phyloP scores from a whole-genome alignment of 768 basidiomycete species.

The Cantharellus anzutake region DNA sequence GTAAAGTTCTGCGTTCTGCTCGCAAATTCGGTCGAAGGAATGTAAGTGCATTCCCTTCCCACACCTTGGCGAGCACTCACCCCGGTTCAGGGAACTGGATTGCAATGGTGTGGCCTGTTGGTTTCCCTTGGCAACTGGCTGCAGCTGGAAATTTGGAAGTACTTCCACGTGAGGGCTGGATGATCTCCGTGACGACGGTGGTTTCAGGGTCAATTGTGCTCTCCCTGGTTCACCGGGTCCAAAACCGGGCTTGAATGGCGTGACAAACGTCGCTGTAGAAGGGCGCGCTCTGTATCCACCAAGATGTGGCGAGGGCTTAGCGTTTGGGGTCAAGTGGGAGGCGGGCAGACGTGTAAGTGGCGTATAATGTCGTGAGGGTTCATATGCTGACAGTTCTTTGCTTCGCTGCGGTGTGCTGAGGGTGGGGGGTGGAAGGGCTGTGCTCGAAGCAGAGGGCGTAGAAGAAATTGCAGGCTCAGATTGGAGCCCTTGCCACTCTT shows the following conservation, averaged over 20 bases:
- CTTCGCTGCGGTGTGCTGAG: no score
- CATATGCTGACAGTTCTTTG: no score
- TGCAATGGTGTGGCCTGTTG: background rate
- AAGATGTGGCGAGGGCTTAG: no score
- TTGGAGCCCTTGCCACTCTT: no score
- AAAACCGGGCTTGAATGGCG: conserved; percentile 41
- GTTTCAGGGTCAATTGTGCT: background rate
- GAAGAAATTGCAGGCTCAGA: no score
- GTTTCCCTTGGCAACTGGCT: conserved; percentile 7
- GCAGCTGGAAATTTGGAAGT: background rate
- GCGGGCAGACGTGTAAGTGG: no score
- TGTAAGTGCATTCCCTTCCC: conserved; percentile 20
- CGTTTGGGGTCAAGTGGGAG: no score
- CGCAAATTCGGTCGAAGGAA: no score
- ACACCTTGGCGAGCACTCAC: conserved; percentile 15
- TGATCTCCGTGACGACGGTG: background rate
- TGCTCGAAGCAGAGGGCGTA: no score
- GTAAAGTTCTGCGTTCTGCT: background rate
- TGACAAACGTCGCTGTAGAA: conserved; percentile 24
- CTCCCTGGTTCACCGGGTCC: conserved; percentile 25
- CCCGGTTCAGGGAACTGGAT: background rate
- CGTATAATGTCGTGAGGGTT: no score
- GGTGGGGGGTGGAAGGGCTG: no score
- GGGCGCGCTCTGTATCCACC: background rate
- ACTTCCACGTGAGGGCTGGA: conserved; percentile 11